Base-by-base conservation (phyloP, 2,329 filamentous ascomycete species). In the Ophiostoma novo-ulmi region DNA sequence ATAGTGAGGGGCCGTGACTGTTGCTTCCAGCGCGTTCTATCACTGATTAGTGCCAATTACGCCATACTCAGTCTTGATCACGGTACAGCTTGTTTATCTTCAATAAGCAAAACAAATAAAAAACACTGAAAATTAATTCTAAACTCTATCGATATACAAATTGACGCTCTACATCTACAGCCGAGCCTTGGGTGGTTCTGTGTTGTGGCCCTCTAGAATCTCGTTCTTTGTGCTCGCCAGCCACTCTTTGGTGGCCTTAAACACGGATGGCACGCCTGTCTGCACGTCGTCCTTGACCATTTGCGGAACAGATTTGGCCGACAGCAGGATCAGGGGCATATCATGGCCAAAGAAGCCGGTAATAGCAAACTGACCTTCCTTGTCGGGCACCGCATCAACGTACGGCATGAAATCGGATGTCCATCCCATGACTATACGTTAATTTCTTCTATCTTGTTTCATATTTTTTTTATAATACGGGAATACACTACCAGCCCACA, bases 371-470 rank as follows among this genome's bases (percentile, higher is more conserved):
- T 41, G n/a, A 36, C 39, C 39, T 5, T 22, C 10, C 38, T 41
- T 41, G 0, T 26, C 65, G 1, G 65, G 65, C 38, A 48, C 39
- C 13, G 13, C 22, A n/a, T 39, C 65, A 10, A 48, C 22, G 26
- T 41, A 48, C 5, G 65, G 65, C 36, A 31, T 31, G 22, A 14
- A 31, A 41, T 67, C 65, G 22, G 65, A 8, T 4, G 65, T 44
- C 39, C 39, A 67, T 22, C 65, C 65, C 65, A 67, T 67, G 39
- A 67, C 63, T 65, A n/a, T 17, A 11, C 39, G 63, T 65, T 65
- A 39, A 2, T 26, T 17, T 55, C 26, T 31, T 31, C 31, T 31
- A 31, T 39, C 38, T 13, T 39, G 38, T 39, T 13, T 39, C 3
- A 13, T 39, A 39, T 2, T 39, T 48, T 1, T 5, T 44, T 20